Evolutionary conservation across 306 rosid genomes (phyloP).

Genomic region (Vachellia pachyceras): DNA sequence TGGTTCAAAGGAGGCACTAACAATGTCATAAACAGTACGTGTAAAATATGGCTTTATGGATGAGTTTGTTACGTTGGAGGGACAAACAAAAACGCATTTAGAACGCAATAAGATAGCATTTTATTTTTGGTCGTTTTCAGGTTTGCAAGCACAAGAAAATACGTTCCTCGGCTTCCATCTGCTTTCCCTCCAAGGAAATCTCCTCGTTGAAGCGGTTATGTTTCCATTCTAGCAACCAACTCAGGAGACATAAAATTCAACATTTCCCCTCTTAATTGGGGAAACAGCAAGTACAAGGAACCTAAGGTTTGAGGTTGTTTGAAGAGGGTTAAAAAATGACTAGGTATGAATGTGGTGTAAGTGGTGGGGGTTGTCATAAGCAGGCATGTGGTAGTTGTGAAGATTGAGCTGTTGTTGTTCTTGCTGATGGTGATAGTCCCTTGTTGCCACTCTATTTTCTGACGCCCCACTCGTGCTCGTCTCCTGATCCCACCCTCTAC

Average conservation of each 20-base stretch:
- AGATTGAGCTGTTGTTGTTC: slow-evolving; percentile 36
- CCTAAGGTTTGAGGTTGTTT: background rate
- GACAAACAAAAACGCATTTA: background rate
- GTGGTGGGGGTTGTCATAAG: slow-evolving; percentile 49
- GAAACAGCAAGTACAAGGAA: background rate
- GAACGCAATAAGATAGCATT: background rate
- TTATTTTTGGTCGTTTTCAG: background rate
- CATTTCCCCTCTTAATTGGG: background rate
- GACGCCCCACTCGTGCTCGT: slow-evolving; percentile 40
- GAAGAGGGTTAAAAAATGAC: background rate
- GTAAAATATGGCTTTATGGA: background rate
- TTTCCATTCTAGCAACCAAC: background rate
- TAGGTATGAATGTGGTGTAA: slow-evolving; percentile 52
- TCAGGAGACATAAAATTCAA: background rate
- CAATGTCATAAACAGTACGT: background rate
- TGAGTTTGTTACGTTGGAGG: background rate
- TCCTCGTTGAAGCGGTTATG: background rate
- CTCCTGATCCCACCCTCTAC: slow-evolving; percentile 53
- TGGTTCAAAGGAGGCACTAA: background rate
- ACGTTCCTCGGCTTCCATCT: background rate
- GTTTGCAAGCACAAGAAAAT: background rate
- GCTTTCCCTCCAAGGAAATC: background rate
- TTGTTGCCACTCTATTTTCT: slow-evolving; percentile 40
- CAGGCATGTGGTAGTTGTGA: slow-evolving; percentile 48
- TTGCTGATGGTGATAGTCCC: slow-evolving; percentile 47